These are phyloP conservation scores for Ascochyta fabae DNA, from an alignment of 2,329 filamentous ascomycete species.

Conservation along the genomic window DNA sequence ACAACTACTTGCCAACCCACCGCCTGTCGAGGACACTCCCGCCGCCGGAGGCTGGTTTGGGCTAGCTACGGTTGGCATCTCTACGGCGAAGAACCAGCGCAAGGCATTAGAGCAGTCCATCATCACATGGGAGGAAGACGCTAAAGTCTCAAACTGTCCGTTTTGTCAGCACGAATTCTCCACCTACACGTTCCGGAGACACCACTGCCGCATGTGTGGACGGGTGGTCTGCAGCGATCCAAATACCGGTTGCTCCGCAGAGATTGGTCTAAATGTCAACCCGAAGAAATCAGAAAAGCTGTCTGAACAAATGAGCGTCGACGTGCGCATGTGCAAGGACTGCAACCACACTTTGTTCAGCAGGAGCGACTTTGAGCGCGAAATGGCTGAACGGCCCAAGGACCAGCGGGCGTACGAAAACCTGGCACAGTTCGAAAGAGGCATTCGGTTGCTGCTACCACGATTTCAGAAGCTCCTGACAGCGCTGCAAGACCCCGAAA, in stretches of 20 bases:
- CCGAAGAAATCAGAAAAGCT: conserved; percentile 51
- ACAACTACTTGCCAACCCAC: conserved; percentile 77
- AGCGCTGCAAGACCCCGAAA: conserved; percentile 74
- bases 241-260: conserved; percentile 81
- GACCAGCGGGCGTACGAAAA: conserved; percentile 85
- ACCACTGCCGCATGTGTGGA: conserved; percentile 94
- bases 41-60: conserved; percentile 62
- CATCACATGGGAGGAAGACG: conserved; percentile 94
- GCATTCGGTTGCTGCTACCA: conserved; percentile 81
- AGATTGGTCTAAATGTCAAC: conserved; percentile 78
- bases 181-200: conserved; percentile 87
- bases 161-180: conserved; percentile 97
- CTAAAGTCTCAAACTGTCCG: conserved; percentile 78
- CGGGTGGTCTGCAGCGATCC: conserved; percentile 90
- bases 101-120: conserved; percentile 89
- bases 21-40: conserved; percentile 64
- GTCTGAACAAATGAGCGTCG: conserved; percentile 69
- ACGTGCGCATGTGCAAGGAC: conserved; percentile 90
- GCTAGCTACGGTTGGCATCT: conserved; percentile 46
- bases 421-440: conserved; percentile 83
- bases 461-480: conserved; percentile 80
- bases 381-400: conserved; percentile 70
- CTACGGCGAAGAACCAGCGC: conserved; percentile 70
- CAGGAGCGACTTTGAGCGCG: conserved; percentile 77
- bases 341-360: conserved; percentile 77